A percentile compares a stretch with the other conserved stretches of the same genome.
phyloP scores from a whole-genome alignment of 2,329 filamentous ascomycete species.

The Scedosporium apiospermum region DNA sequence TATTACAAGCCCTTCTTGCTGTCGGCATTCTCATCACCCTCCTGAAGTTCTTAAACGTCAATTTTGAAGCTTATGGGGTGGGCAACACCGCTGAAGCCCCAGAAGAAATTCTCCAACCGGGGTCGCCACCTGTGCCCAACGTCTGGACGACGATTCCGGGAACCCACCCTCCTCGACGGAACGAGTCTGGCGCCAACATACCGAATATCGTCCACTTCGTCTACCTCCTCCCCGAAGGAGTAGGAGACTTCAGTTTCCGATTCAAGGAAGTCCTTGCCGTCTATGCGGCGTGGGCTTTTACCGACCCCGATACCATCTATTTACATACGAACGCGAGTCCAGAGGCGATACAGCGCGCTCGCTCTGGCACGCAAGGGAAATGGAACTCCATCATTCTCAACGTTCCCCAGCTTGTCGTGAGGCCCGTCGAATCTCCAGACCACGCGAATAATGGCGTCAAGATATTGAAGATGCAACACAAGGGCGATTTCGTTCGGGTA shows the following conservation, averaged over 20 bases:
- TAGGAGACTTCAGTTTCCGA: slow-evolving; percentile 12
- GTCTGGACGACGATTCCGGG: neutral
- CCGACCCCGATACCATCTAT: slow-evolving; percentile 15
- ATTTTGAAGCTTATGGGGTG: neutral
- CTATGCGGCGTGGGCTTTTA: slow-evolving; percentile 14
- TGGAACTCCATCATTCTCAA: slow-evolving; percentile 16
- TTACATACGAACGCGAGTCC: slow-evolving; percentile 17
- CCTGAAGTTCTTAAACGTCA: neutral
- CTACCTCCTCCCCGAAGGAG: slow-evolving; percentile 12
- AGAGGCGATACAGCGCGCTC: slow-evolving; percentile 8
- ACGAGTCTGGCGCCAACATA: slow-evolving; percentile 14
- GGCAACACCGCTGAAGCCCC: neutral
- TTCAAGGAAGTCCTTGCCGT: slow-evolving; percentile 17
- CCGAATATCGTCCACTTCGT: slow-evolving; percentile 17
- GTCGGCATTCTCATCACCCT: neutral
- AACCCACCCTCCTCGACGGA: neutral
- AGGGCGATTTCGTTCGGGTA: slow-evolving; percentile 15
- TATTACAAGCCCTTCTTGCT: neutral
- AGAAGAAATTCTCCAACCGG: neutral
- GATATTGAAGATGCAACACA: slow-evolving; percentile 12
- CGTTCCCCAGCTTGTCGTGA: slow-evolving; percentile 10
- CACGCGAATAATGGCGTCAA: slow-evolving; percentile 10
- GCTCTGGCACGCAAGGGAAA: slow-evolving; percentile 9
- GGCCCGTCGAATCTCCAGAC: slow-evolving; percentile 4
- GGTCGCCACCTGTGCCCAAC: neutral